A percentile compares a stretch with the other conserved stretches of the same genome.
Evolutionary conservation across 148 eudicot genomes (phyloP).

Genomic region (Rhododendron molle): DNA sequence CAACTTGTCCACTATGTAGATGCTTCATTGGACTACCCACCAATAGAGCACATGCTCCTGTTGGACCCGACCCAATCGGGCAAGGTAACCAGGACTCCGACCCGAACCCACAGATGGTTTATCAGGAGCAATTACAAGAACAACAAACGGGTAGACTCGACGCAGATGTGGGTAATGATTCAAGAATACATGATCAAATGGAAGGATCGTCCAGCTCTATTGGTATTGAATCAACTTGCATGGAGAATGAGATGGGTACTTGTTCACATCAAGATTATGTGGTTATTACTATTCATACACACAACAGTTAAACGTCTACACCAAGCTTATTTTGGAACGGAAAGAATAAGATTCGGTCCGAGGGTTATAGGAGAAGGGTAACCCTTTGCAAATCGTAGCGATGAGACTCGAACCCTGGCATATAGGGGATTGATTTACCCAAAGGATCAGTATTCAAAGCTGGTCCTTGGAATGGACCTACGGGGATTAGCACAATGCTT

Average conservation of each 20-base stretch:
- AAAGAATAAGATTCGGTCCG: not conserved
- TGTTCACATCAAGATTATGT: not conserved
- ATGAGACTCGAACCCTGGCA: not conserved
- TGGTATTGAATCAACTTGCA: not conserved
- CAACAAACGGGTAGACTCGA: not conserved
- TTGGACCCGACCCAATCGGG: not conserved
- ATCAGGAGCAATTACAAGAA: not conserved
- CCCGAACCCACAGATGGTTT: not conserved
- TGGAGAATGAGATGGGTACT: constrained; percentile 4
- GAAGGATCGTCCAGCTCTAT: constrained; percentile 6
- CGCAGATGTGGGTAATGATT: not conserved
- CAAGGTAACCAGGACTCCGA: not conserved
- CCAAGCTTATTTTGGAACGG: not conserved
- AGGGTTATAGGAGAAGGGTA: not conserved
- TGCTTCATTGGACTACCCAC: constrained; percentile 30
- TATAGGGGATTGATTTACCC: not conserved
- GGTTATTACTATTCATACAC: not conserved
- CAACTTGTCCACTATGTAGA: constrained; percentile 90
- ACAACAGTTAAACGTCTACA: not conserved
- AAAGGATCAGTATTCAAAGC: not conserved
- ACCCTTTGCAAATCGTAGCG: not conserved
- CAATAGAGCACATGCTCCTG: not conserved
- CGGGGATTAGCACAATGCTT: not conserved
- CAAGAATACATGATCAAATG: not conserved
- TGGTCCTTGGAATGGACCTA: not conserved